Conservation (phyloP, 305 asterid species). For the Solanum hybrid region DNA sequence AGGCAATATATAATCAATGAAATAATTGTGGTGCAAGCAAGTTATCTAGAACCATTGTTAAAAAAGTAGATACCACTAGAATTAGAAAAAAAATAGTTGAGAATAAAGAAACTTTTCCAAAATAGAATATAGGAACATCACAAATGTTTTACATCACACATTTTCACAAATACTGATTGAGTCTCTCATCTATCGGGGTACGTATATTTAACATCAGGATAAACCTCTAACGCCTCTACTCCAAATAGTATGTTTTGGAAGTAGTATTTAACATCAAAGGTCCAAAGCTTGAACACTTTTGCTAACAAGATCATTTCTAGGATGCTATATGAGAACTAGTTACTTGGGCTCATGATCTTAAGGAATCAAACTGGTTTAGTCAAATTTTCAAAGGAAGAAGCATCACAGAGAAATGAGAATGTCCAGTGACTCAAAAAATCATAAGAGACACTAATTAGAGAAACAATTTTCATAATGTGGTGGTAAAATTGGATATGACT, state of each 20-base stretch:
- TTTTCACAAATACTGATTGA: too few species aligned
- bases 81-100: too few species aligned
- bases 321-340: background rate
- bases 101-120: too few species aligned
- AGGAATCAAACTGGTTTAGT: background rate
- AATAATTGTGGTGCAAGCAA: too few species aligned
- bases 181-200: too few species aligned
- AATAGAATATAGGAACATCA: too few species aligned
- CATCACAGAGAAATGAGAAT: background rate
- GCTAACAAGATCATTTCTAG: background rate
- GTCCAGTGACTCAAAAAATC: background rate
- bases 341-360: too few species aligned
- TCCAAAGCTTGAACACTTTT: background rate
- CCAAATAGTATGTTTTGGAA: background rate
- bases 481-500: background rate
- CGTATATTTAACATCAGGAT: too few species aligned
- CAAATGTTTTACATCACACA: too few species aligned
- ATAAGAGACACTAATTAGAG: background rate
- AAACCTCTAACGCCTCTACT: background rate
- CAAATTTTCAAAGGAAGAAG: background rate
- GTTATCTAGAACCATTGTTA: too few species aligned
- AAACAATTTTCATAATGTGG: background rate
- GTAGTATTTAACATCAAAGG: background rate
- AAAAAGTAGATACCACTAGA: too few species aligned
- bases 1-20: too few species aligned